Evolutionary conservation across 352 stramenopile genomes (phyloP).

Genomic region (Phytophthora multivora): DNA sequence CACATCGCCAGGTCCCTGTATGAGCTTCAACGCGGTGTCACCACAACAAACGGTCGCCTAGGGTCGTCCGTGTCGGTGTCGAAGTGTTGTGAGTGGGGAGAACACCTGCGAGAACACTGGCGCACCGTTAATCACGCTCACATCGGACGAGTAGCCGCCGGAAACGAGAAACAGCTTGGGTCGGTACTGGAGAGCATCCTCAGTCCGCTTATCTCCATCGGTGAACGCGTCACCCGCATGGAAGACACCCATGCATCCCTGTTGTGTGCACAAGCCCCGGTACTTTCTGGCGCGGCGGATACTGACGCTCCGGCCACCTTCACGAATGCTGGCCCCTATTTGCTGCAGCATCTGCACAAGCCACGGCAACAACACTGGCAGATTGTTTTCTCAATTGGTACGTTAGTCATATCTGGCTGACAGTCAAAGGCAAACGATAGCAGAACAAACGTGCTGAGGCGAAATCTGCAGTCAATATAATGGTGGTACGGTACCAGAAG

Average conservation of each 20-base stretch:
- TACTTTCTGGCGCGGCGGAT: no score
- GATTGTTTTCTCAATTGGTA: background rate
- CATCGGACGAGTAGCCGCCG: background rate
- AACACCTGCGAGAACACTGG: background rate
- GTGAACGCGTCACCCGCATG: no score
- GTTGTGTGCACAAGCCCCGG: no score
- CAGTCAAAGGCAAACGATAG: background rate
- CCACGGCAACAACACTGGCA: no score
- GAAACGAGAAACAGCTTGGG: background rate
- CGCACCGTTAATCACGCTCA: background rate
- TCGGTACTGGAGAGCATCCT: constrained; percentile 11
- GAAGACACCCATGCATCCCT: no score
- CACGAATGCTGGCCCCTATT: no score
- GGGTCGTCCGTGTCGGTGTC: background rate
- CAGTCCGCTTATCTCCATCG: background rate
- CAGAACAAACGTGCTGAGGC: background rate
- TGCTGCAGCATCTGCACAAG: no score
- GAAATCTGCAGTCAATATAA: constrained; percentile 8
- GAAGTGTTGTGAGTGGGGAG: background rate
- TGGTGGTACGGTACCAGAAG: constrained; percentile 14
- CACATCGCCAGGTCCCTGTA: background rate
- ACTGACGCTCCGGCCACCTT: no score
- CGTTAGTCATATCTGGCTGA: background rate
- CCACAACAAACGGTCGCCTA: background rate
- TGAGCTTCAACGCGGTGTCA: background rate